Evolutionary conservation across 2,329 filamentous ascomycete genomes (phyloP).

Genomic region (Aureobasidium sp.): DNA sequence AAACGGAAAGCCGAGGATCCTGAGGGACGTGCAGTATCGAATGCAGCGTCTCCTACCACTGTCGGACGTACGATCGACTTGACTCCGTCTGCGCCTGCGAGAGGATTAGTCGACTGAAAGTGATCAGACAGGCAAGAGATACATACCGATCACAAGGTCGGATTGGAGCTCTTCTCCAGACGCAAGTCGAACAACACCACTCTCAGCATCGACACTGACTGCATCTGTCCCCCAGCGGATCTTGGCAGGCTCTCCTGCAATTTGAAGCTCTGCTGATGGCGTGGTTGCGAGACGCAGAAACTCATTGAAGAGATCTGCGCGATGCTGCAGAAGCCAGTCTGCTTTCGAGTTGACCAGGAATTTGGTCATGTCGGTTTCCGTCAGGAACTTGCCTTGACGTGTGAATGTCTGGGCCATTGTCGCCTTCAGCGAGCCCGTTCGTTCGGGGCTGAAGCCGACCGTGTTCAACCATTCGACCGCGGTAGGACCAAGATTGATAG

Average conservation of each 20-base stretch:
- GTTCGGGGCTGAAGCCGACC: not conserved
- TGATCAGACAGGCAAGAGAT: not conserved
- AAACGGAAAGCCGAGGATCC: not conserved
- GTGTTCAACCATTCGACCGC: not conserved
- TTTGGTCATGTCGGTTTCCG: too few species aligned
- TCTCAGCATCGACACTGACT: not conserved
- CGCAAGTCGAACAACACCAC: not conserved
- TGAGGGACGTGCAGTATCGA: not conserved
- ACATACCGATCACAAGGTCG: not conserved
- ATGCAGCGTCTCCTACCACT: not conserved
- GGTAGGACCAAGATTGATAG: constrained; percentile 10
- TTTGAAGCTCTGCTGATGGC: not conserved
- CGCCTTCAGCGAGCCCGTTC: not conserved
- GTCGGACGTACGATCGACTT: not conserved
- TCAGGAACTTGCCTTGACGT: too few species aligned
- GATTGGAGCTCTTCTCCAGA: not conserved
- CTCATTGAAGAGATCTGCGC: not conserved
- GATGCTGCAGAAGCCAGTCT: too few species aligned
- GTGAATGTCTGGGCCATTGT: too few species aligned
- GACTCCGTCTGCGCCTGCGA: not conserved
- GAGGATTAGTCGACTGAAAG: not conserved
- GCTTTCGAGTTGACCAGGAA: too few species aligned
- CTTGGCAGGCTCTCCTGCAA: not conserved
- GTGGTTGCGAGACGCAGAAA: not conserved
- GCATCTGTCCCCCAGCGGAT: not conserved